Conservation (phyloP, 257 asterid genomes). For the Solanum bulbocastanum region DNA sequence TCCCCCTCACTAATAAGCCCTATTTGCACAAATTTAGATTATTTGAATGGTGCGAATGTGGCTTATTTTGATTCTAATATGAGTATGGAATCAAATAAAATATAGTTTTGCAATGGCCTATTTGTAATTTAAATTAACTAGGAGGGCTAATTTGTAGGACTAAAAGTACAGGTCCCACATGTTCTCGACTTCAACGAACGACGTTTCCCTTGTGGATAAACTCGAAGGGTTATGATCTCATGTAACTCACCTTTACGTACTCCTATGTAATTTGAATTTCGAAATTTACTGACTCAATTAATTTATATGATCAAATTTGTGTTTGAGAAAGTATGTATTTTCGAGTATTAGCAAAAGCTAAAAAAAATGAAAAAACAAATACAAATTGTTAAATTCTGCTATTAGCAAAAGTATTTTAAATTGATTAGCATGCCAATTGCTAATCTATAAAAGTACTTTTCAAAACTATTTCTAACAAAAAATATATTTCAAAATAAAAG, state of each 20-base stretch:
- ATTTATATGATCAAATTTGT: not conserved
- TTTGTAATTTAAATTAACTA: not conserved
- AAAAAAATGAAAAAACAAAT: too few relatives aligned
- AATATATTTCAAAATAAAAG: too few relatives aligned
- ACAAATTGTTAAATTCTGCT: not conserved
- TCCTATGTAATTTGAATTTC: not conserved
- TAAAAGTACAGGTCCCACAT: not conserved
- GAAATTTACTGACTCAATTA: not conserved
- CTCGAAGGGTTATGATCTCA: not conserved
- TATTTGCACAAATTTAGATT: too few relatives aligned
- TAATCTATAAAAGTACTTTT: too few relatives aligned
- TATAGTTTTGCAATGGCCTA: not conserved
- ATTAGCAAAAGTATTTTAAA: too few relatives aligned
- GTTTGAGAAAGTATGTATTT: too few relatives aligned
- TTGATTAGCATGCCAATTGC: too few relatives aligned
- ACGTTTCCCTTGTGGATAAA: conserved; percentile 4
- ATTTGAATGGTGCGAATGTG: too few relatives aligned
- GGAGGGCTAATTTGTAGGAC: not conserved
- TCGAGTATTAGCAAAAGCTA: not conserved
- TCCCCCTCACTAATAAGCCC: not conserved
- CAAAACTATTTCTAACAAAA: too few relatives aligned
- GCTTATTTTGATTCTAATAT: too few relatives aligned
- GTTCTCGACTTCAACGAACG: not conserved
- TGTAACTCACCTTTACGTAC: not conserved
- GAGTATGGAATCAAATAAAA: too few relatives aligned